Percentiles rank a stretch among this genome's conserved stretches.
These are phyloP conservation scores for Sporobolomyces pararoseus DNA, from an alignment of 768 basidiomycete species.

Conservation along the genomic window DNA sequence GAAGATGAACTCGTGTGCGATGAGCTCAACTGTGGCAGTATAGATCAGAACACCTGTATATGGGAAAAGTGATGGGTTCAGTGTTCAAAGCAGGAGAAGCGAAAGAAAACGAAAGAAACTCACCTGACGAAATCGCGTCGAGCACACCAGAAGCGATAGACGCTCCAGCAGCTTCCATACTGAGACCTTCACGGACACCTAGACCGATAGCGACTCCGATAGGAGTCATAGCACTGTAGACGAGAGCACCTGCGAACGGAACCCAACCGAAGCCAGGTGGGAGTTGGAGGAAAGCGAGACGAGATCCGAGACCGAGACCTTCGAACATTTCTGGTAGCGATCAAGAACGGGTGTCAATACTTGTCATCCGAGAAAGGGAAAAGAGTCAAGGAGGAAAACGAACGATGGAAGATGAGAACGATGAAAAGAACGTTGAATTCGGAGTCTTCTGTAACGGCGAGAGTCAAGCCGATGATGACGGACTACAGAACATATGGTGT, in stretches of 20 bases:
- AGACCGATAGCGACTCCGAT: slow-evolving; percentile 44
- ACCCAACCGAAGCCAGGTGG: slow-evolving; percentile 24
- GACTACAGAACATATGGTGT: slow-evolving; percentile 40
- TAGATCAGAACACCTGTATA: slow-evolving; percentile 39
- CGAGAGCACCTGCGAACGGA: slow-evolving; percentile 32
- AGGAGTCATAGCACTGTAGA: slow-evolving; percentile 45
- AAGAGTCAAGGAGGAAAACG: background rate
- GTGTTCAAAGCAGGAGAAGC: background rate
- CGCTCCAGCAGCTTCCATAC: slow-evolving; percentile 32
- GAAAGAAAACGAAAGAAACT: background rate
- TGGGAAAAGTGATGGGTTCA: background rate
- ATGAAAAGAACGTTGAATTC: slow-evolving; percentile 50
- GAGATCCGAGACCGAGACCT: slow-evolving; percentile 43
- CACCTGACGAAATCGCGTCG: slow-evolving; percentile 43
- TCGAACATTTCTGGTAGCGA: slow-evolving; percentile 33
- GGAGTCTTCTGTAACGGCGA: slow-evolving; percentile 35
- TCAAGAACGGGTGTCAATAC: background rate
- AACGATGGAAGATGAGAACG: slow-evolving; percentile 46
- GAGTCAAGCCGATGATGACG: slow-evolving; percentile 28
- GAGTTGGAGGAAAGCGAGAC: slow-evolving; percentile 46
- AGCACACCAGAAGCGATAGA: slow-evolving; percentile 40
- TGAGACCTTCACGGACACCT: slow-evolving; percentile 41
- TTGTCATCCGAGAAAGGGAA: background rate
- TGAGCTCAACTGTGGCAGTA: slow-evolving; percentile 39
- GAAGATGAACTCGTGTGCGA: slow-evolving; percentile 44